Conservation (phyloP, 148 eudicot genomes). For the Nyssa sinensis region DNA sequence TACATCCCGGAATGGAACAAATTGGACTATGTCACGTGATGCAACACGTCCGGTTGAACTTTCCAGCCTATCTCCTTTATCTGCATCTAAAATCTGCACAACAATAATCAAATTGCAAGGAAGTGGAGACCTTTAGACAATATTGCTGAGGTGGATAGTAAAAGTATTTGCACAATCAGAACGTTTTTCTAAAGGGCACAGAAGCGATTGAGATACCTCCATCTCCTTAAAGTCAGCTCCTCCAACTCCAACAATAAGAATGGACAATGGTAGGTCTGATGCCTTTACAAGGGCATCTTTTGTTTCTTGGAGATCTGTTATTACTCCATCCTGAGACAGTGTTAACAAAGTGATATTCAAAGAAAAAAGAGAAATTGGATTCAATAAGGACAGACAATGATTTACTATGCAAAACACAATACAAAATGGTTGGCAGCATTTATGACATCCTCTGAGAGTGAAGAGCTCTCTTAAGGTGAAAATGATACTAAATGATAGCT, state of each 20-base stretch:
- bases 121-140: neutral
- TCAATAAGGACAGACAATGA: neutral
- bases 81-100: slow-evolving; percentile 77
- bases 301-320: slow-evolving; percentile 98
- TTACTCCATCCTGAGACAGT: slow-evolving; percentile 83
- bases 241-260: slow-evolving; percentile 97
- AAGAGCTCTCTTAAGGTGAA: neutral
- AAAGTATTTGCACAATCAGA: neutral
- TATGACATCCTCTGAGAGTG: neutral
- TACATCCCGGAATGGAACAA: slow-evolving; percentile 90
- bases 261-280: slow-evolving; percentile 89
- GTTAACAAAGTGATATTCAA: neutral
- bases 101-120: neutral
- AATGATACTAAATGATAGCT: neutral
- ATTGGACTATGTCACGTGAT: slow-evolving; percentile 93
- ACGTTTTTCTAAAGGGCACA: neutral
- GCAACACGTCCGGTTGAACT: slow-evolving; percentile 83
- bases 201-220: slow-evolving; percentile 60
- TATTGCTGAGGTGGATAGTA: neutral
- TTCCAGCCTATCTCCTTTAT: slow-evolving; percentile 86
- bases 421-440: neutral
- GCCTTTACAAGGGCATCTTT: slow-evolving; percentile 95
- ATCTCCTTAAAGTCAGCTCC: slow-evolving; percentile 97
- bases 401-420: neutral
- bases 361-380: neutral